Evolutionary conservation across 306 rosid species (phyloP).

Genomic region (Corylus avellana): DNA sequence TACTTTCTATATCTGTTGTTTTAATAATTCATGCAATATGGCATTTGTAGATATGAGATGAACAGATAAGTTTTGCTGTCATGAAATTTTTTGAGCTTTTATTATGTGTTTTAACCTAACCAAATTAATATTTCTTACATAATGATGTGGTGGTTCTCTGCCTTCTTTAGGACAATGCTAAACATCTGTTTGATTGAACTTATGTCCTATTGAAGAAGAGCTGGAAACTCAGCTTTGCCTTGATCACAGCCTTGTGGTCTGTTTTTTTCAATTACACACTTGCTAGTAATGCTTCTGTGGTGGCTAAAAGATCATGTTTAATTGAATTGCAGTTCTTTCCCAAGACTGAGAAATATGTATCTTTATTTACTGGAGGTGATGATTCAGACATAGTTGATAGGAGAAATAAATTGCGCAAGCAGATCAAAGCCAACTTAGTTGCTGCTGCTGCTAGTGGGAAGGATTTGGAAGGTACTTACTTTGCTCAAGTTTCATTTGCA

Average conservation of each 20-base stretch:
- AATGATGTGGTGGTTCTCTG: neutral
- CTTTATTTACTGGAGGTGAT: conserved; percentile 77
- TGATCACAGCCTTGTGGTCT: neutral
- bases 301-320: conserved; percentile 29
- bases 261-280: neutral
- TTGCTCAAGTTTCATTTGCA: neutral
- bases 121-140: neutral
- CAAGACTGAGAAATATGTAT: conserved; percentile 88
- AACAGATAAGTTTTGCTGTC: neutral
- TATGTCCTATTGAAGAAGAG: neutral
- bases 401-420: conserved; percentile 76
- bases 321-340: conserved; percentile 83
- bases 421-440: conserved; percentile 74
- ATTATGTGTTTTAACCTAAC: neutral
- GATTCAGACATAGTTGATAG: conserved; percentile 59
- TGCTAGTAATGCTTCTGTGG: neutral
- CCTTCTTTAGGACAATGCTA: neutral
- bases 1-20: conserved; percentile 5
- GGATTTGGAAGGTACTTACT: conserved; percentile 83
- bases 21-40: neutral
- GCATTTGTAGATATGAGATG: neutral
- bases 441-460: conserved; percentile 92
- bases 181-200: neutral
- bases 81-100: neutral
- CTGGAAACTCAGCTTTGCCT: neutral